Conservation (phyloP, 192 early-diverging fungal species). For the Rhizoclosmatium sp. region DNA sequence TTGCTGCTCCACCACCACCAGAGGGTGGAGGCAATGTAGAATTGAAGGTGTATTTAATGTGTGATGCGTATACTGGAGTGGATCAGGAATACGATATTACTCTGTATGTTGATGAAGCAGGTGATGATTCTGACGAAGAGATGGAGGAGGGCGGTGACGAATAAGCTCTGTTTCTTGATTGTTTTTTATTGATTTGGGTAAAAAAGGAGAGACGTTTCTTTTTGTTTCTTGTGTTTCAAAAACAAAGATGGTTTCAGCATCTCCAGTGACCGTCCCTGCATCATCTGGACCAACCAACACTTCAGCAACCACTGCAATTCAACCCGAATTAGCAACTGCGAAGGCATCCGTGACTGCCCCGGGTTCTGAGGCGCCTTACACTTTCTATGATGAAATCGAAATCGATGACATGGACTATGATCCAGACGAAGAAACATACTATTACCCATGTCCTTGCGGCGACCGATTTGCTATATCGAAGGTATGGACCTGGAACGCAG, state of each 20-base stretch:
- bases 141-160: conserved; percentile 7
- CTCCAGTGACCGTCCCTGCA: no score
- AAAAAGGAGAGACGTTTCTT: neutral
- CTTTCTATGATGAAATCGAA: conserved; percentile 49
- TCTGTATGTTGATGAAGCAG: conserved; percentile 46
- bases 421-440: conserved; percentile 81
- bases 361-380: no score
- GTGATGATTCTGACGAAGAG: conserved; percentile 35
- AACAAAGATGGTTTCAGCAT: no score
- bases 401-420: conserved; percentile 94
- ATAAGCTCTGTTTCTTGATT: no score
- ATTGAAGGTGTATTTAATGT: conserved; percentile 90
- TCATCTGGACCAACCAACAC: no score
- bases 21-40: conserved; percentile 40
- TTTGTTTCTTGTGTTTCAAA: neutral
- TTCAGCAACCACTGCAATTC: no score
- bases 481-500: conserved; percentile 46
- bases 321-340: no score
- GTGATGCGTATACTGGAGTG: conserved; percentile 91
- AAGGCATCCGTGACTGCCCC: no score
- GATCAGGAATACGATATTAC: conserved; percentile 86
- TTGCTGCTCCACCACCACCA: conserved; percentile 71
- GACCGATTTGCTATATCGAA: conserved; percentile 90
- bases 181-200: no score
- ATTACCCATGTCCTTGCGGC: conserved; percentile 97